phyloP scores from a whole-genome alignment of 371 early-diverging fungal genomes.

The Haplosporangium sp. region DNA sequence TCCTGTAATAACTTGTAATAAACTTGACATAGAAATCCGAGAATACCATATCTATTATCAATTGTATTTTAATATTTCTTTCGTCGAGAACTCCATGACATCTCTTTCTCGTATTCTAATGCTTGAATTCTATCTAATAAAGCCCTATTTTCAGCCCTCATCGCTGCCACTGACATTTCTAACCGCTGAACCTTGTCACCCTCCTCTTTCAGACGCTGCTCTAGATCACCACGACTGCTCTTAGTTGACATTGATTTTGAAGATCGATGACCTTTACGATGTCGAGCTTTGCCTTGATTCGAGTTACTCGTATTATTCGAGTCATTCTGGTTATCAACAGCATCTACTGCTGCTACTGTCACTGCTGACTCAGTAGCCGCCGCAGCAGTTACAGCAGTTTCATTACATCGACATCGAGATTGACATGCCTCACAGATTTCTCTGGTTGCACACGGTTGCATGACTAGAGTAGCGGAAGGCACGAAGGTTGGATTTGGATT shows the following conservation, averaged over 20 bases:
- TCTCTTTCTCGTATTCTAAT: constrained; percentile 39
- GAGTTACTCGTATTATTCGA: not conserved
- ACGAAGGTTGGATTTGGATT: not conserved
- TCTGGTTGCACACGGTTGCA: not conserved
- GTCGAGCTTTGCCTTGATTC: not conserved
- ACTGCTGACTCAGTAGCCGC: not conserved
- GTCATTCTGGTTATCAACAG: not conserved
- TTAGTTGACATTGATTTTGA: constrained; percentile 26
- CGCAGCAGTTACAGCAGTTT: not conserved
- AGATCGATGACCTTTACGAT: constrained; percentile 21
- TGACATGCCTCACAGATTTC: constrained; percentile 35
- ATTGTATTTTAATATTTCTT: not conserved
- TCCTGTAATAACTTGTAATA: not conserved
- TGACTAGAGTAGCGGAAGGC: not conserved
- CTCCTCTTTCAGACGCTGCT: constrained; percentile 28
- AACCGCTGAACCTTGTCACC: constrained; percentile 33
- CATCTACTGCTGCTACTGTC: not conserved
- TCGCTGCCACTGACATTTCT: constrained; percentile 46
- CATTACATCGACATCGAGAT: constrained; percentile 23
- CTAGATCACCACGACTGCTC: constrained; percentile 21
- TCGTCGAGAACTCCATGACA: not conserved
- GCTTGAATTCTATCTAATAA: constrained; percentile 49
- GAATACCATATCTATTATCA: not conserved
- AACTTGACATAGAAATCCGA: not conserved
- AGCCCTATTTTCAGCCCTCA: constrained; percentile 47